Conservation (phyloP, 768 basidiomycete genomes). For the Lentinus brumalis region DNA sequence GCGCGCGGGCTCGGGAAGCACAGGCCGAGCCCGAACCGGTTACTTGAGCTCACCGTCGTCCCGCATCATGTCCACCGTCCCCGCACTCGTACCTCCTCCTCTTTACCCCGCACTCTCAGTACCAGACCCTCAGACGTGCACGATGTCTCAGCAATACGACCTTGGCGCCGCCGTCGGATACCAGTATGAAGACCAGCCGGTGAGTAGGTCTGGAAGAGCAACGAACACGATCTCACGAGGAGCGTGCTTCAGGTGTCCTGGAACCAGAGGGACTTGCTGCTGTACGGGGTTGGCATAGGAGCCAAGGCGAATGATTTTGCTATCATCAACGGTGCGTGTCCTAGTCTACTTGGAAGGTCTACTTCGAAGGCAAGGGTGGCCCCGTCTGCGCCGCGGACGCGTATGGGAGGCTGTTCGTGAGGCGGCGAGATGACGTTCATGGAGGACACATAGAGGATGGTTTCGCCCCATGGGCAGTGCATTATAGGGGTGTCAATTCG, state of each 20-base stretch:
- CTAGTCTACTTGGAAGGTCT: too few species aligned
- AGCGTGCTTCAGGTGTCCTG: conserved; percentile 61
- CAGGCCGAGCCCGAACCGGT: too few species aligned
- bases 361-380: too few species aligned
- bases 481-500: too few species aligned
- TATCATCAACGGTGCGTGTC: conserved; percentile 68
- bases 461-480: too few species aligned
- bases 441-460: too few species aligned
- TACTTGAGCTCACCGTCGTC: too few species aligned
- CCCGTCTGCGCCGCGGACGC: too few species aligned
- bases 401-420: too few species aligned
- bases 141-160: conserved; percentile 52
- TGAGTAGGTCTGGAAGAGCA: conserved; percentile 33
- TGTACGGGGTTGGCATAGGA: conserved; percentile 80
- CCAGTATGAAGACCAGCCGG: conserved; percentile 52
- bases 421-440: too few species aligned
- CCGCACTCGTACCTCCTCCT: not conserved
- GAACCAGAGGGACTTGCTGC: conserved; percentile 82
- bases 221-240: not conserved
- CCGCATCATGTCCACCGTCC: too few species aligned
- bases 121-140: not conserved
- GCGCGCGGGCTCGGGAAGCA: too few species aligned
- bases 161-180: conserved; percentile 69
- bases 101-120: not conserved
- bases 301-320: conserved; percentile 73